phyloP scores from a whole-genome alignment of 139 green algal genomes.

The Volvox reticuliferus region DNA sequence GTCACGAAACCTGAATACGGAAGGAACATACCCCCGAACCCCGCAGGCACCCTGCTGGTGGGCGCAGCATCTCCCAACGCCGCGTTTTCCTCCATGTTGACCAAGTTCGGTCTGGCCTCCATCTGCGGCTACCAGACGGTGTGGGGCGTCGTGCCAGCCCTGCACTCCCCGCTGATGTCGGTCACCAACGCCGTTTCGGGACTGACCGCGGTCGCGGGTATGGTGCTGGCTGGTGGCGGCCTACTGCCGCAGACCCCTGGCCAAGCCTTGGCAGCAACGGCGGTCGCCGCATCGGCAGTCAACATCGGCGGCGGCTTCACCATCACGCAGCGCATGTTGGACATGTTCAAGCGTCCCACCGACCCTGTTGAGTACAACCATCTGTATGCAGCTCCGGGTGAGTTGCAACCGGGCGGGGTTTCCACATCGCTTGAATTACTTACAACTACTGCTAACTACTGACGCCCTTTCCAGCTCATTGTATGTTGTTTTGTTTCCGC shows the following conservation, averaged over 20 bases:
- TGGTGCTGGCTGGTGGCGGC: slow-evolving; percentile 81
- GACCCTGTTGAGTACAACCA: slow-evolving; percentile 89
- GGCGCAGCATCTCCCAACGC: slow-evolving; percentile 70
- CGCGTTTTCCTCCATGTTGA: slow-evolving; percentile 85
- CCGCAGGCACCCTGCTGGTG: slow-evolving; percentile 17
- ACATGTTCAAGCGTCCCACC: slow-evolving; percentile 92
- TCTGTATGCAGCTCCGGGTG: slow-evolving; percentile 73
- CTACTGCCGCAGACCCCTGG: slow-evolving; percentile 71
- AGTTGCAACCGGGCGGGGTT: too few species aligned
- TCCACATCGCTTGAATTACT: too few species aligned
- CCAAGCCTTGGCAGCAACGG: slow-evolving; percentile 73
- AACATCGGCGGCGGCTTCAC: slow-evolving; percentile 95
- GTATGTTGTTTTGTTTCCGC: too few species aligned
- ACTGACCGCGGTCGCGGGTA: slow-evolving; percentile 74
- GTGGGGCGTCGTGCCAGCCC: slow-evolving; percentile 86
- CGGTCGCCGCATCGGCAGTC: slow-evolving; percentile 80
- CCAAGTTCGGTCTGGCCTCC: slow-evolving; percentile 86
- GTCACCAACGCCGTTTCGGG: slow-evolving; percentile 95
- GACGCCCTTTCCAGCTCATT: too few species aligned
- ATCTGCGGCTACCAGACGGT: slow-evolving; percentile 81
- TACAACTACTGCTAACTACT: too few species aligned
- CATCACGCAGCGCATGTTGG: slow-evolving; percentile 92
- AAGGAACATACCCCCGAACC: too few species aligned
- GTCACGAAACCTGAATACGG: too few species aligned
- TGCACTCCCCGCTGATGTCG: slow-evolving; percentile 95